Base-by-base conservation (phyloP, 1,284 basidiomycete genomes). In the Stygiomarasmius scandens region DNA sequence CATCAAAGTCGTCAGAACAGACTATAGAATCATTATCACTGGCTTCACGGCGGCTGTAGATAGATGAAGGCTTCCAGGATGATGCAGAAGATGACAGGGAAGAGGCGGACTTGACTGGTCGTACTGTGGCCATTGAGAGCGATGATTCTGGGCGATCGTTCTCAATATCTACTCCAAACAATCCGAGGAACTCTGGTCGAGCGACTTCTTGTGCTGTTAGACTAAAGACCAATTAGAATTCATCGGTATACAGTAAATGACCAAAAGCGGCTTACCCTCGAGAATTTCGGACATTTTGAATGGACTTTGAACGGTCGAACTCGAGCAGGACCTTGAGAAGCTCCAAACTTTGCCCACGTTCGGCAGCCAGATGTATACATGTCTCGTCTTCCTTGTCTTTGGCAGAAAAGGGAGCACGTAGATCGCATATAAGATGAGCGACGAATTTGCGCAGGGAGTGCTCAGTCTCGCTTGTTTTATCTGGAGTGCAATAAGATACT, bases 351-450 rank as follows among this genome's bases (percentile, higher is more conserved):
- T 90, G 86, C 11, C 96, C 96, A 59, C 90, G 89, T 64, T 95
- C 90, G 5, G 96, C 96, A 20, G 96, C 96, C 54, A 98, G 81
- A 75, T 98, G 96, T 61, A 98, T 86, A 63, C 95, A 96, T 48
- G 93, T 96, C 66, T 98, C 90, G 46, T 93, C 92, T 57, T 93
- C 83, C 54, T 83, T 86, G 73, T 98, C 95, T 34, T 76, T 72
- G 16, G 87, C 86, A 23, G 80, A 77, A 44, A 91, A 68, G 0
- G 89, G 87, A 3, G 86, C 85, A 43, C 80, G 80, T 24, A 90
- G 80, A 66, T 89, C 85, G 54, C 77, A 76, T 43, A 90, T 78
- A 51, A 91, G 79, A 67, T 90, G 89, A 61, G 81, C 69, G 66
- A 83, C 74, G 68, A 90, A 86, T 60, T 77, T 71, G 61, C 82